These are phyloP conservation scores for Backusella parvicylindrica DNA, from an alignment of 192 early-diverging fungal genomes.

Conservation along the genomic window DNA sequence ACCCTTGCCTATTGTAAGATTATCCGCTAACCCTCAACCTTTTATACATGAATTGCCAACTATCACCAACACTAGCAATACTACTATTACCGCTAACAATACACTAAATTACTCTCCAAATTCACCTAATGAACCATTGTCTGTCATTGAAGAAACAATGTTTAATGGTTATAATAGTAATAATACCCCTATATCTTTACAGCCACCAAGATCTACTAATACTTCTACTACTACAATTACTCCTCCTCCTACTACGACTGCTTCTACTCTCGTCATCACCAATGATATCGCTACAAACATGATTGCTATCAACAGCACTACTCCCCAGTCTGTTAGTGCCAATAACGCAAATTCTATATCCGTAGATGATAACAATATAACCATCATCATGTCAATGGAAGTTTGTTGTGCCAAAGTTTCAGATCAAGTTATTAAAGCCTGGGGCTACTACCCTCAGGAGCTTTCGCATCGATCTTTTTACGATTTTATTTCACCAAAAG, in stretches of 20 bases:
- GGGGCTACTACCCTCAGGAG: constrained; percentile 56
- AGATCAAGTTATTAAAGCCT: constrained; percentile 42
- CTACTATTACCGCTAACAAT: background rate
- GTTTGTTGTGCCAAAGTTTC: constrained; percentile 50
- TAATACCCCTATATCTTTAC: background rate
- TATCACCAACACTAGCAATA: background rate
- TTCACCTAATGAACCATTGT: background rate
- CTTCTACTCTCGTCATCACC: background rate
- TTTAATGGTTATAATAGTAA: background rate
- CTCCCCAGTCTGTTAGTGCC: constrained; percentile 5
- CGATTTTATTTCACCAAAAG: constrained; percentile 42
- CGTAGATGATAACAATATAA: constrained; percentile 16
- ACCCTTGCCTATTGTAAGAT: background rate
- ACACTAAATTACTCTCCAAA: background rate
- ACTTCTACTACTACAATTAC: background rate
- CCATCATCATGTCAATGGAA: constrained; percentile 49
- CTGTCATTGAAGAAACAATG: background rate
- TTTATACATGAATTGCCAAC: background rate
- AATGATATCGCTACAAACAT: background rate
- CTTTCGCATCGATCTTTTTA: constrained; percentile 50
- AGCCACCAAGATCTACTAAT: background rate
- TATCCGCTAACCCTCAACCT: background rate
- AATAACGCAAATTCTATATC: constrained; percentile 26
- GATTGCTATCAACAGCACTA: background rate
- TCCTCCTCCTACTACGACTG: background rate